Evolutionary conservation across 768 basidiomycete genomes (phyloP).

Genomic region (Trametes gibbosa): DNA sequence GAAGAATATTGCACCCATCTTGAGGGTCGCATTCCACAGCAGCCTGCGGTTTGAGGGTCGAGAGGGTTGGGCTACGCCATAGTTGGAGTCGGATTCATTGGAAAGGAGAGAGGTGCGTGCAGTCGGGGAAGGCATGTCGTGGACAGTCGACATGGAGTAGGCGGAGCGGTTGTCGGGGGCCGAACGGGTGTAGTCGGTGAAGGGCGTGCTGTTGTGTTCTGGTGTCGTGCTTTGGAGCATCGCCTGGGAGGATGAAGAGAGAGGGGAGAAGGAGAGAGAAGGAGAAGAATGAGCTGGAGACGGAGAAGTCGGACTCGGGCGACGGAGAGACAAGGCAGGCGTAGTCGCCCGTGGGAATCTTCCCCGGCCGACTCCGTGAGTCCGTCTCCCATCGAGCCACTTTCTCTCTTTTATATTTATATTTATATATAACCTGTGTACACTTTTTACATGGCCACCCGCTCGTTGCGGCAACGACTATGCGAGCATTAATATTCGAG

Average conservation of each 20-base stretch:
- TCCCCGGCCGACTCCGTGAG: not conserved
- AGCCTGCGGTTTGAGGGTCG: conserved; percentile 49
- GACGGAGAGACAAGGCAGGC: not conserved
- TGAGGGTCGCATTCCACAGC: conserved; percentile 77
- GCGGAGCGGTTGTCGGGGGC: conserved; percentile 39
- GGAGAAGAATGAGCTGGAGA: not conserved
- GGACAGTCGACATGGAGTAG: conserved; percentile 68
- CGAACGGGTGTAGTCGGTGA: conserved; percentile 12
- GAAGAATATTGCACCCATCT: conserved; percentile 78
- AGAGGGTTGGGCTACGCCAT: conserved; percentile 47
- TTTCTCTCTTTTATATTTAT: not conserved
- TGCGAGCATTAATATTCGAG: too few species aligned
- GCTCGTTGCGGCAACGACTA: too few species aligned
- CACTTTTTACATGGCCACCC: too few species aligned
- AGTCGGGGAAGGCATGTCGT: conserved; percentile 37
- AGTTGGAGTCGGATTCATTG: conserved; percentile 26
- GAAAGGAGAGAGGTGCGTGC: conserved; percentile 28
- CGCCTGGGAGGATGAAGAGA: not conserved
- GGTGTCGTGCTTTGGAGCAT: conserved; percentile 1
- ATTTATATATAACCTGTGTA: too few species aligned
- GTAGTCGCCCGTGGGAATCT: not conserved
- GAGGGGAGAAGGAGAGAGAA: not conserved
- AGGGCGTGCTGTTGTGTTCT: conserved; percentile 6
- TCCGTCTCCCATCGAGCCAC: not conserved
- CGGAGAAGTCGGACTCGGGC: not conserved